Evolutionary conservation across 2,329 filamentous ascomycete genomes (phyloP).

Genomic region (Penicillium sclerotiorum): DNA sequence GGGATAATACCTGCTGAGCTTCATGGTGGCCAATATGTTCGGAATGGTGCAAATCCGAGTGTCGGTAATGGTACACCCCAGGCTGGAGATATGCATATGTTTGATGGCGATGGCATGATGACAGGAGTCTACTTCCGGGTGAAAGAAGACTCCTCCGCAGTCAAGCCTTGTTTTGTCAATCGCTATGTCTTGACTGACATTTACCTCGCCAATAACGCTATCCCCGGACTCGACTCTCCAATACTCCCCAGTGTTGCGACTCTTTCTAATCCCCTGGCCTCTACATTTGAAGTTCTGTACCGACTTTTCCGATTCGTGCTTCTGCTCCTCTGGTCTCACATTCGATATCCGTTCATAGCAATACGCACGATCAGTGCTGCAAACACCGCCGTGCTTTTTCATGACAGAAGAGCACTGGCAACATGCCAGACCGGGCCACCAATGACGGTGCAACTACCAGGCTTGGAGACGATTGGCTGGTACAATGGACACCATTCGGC

Average conservation of each 20-base stretch:
- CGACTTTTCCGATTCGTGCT: background rate
- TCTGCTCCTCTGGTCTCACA: constrained; percentile 1
- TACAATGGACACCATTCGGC: constrained; percentile 61
- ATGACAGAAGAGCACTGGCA: constrained; percentile 69
- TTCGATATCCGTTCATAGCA: constrained; percentile 46
- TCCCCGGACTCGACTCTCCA: constrained; percentile 55
- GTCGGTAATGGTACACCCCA: constrained; percentile 57
- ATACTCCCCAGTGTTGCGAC: constrained; percentile 20
- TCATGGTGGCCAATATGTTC: constrained; percentile 69
- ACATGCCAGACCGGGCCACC: constrained; percentile 73
- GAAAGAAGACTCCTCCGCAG: constrained; percentile 36
- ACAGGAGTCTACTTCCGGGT: constrained; percentile 65
- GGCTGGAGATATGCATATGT: constrained; percentile 71
- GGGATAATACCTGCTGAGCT: background rate
- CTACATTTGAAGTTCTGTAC: background rate
- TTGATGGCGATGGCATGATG: constrained; percentile 76
- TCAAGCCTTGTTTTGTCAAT: constrained; percentile 68
- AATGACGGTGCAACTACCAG: constrained; percentile 65
- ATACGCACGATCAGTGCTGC: constrained; percentile 72
- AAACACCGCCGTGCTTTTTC: constrained; percentile 68
- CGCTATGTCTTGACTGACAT: constrained; percentile 70
- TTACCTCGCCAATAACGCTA: constrained; percentile 55
- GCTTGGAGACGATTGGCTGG: constrained; percentile 70
- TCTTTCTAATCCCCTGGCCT: background rate
- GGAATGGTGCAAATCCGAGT: constrained; percentile 70